Base-by-base conservation (phyloP, 805 yeast genomes). In the Saccharomycopsis fermentans region DNA sequence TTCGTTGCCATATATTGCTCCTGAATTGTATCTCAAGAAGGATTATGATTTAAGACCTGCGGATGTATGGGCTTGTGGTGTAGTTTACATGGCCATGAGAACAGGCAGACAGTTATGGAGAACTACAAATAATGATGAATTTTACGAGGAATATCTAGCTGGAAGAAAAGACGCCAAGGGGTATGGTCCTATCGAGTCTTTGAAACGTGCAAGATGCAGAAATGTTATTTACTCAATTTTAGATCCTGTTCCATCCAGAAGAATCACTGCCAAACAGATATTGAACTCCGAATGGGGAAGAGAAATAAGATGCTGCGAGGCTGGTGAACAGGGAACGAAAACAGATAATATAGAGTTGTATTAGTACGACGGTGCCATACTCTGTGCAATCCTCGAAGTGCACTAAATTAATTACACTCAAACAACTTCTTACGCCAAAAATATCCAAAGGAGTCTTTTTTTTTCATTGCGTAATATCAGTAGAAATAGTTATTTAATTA, bases 201-300 rank as follows among this genome's bases (percentile, higher is more conserved):
- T 92, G 65, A 87, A 92, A 67, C 76, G 96, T 40, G 91, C 95
- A 1, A 77, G 96, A 65, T 91, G 98, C 69, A 77, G 96, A 56
- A 92, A 92, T 67, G 98, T 92, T 47, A 86, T 94, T 59, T 92
- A 92, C 70, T 88, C 96, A 21, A 87, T 94, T 58, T 74, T 94
- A 65, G 98, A 94, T 68, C 99, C 99, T 1, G 83, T 86, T 36
- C 96, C 99, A 3, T 74, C 79, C 14, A 79, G 97, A 65, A 79
- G 98, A 69, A 87, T 94, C 63, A 91, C 87, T 27, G 95, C 95
- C 14, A 81, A 82, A 65, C 97, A 92, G 71, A 82, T 91, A 29
- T 74, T 94, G 68, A 90, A 87, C 67, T 85, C 94, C 69, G 98
- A 94, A 71, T 92, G 98, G 98, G 96, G 96, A 0, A 76, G 97